phyloP scores from a whole-genome alignment of 73 alveolate species.

The Stentor coeruleus region DNA sequence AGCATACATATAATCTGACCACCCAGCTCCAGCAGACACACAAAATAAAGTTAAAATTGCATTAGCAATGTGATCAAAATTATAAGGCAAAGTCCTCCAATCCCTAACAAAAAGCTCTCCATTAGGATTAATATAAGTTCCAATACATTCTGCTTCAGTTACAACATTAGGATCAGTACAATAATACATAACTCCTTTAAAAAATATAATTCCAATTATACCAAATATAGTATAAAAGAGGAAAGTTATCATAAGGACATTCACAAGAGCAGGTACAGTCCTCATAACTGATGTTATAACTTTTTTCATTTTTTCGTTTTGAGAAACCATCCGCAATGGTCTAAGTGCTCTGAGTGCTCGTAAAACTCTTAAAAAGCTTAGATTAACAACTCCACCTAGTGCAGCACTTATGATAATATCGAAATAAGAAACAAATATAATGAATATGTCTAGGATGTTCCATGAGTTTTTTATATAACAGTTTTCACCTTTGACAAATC shows the following conservation, averaged over 20 bases:
- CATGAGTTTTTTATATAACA: slow-evolving; percentile 44
- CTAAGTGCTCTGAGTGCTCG: slow-evolving; percentile 62
- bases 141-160: slow-evolving; percentile 34
- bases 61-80: slow-evolving; percentile 42
- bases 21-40: slow-evolving; percentile 44
- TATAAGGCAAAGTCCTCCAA: slow-evolving; percentile 33
- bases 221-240: slow-evolving; percentile 68
- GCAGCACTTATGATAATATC: slow-evolving; percentile 7
- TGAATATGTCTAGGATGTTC: slow-evolving; percentile 45
- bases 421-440: slow-evolving; percentile 34
- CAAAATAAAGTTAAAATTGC: slow-evolving; percentile 43
- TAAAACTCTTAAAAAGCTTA: slow-evolving; percentile 18
- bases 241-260: slow-evolving; percentile 54
- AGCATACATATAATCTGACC: slow-evolving; percentile 42
- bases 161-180: slow-evolving; percentile 36
- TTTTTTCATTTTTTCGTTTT: slow-evolving; percentile 54
- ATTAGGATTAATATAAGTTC: slow-evolving; percentile 29
- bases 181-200: slow-evolving; percentile 21
- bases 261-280: slow-evolving; percentile 57
- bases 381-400: background rate
- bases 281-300: slow-evolving; percentile 49
- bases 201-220: slow-evolving; percentile 49
- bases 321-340: slow-evolving; percentile 53
- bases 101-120: slow-evolving; percentile 17
- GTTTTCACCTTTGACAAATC: slow-evolving; percentile 34